These are phyloP conservation scores for Orbilia oligospora DNA, from an alignment of 2,329 filamentous ascomycete species.

Conservation along the genomic window DNA sequence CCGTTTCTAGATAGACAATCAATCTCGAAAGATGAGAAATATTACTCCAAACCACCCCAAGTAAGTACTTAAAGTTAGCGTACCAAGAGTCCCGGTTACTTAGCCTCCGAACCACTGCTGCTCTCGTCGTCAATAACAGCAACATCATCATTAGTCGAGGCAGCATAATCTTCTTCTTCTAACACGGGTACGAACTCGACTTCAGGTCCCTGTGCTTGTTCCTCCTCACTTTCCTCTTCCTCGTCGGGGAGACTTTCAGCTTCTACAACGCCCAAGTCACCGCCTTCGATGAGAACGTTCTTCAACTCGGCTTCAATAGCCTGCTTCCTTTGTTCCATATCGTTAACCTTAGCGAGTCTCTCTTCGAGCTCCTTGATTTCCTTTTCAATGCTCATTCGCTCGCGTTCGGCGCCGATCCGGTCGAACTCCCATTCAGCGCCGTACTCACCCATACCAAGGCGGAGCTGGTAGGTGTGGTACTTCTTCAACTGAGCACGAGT, in stretches of 20 bases:
- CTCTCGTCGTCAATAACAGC: conserved; percentile 54
- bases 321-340: conserved; percentile 82
- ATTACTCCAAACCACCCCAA: conserved; percentile 13
- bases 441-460: conserved; percentile 82
- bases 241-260: conserved; percentile 28
- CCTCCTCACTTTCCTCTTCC: conserved; percentile 19
- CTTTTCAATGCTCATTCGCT: conserved; percentile 93
- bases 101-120: conserved; percentile 32
- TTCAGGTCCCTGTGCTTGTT: conserved; percentile 38
- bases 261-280: conserved; percentile 45
- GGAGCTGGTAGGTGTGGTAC: conserved; percentile 93
- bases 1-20: conserved; percentile 1
- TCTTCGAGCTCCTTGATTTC: conserved; percentile 88
- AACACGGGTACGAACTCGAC: conserved; percentile 54
- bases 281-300: conserved; percentile 73
- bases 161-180: conserved; percentile 51
- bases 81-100: not conserved
- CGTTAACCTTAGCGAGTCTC: conserved; percentile 82
- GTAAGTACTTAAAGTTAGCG: not conserved
- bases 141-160: conserved; percentile 51
- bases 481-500: conserved; percentile 94
- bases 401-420: conserved; percentile 90
- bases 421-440: conserved; percentile 94
- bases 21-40: conserved; percentile 24
- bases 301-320: conserved; percentile 87